Percentiles rank a stretch among this genome's conserved stretches.
Evolutionary conservation across 495 filamentous ascomycete species (phyloP).

Genomic region (Evernia prunastri): DNA sequence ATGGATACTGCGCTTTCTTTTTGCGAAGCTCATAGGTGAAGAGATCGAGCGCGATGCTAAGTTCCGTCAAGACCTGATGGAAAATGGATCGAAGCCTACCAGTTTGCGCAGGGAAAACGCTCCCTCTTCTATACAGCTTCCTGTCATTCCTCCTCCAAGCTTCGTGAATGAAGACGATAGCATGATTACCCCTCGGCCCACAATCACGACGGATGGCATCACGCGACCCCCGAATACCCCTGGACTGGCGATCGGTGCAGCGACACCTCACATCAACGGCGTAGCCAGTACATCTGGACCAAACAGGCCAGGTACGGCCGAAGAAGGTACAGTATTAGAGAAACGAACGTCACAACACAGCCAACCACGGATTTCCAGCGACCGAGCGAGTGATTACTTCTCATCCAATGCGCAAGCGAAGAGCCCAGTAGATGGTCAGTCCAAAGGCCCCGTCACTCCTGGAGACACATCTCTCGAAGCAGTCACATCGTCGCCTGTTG

Average conservation of each 20-base stretch:
- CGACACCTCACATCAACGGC: slow-evolving; percentile 53
- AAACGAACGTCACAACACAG: slow-evolving; percentile 40
- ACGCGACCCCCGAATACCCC: slow-evolving; percentile 57
- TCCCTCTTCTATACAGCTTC: slow-evolving; percentile 63
- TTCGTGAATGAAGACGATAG: slow-evolving; percentile 46
- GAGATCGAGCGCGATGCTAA: slow-evolving; percentile 74
- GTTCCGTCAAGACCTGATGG: slow-evolving; percentile 60
- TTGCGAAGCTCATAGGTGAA: slow-evolving; percentile 81
- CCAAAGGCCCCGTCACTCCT: slow-evolving; percentile 40
- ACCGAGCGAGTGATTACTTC: slow-evolving; percentile 61
- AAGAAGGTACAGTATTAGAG: slow-evolving; percentile 43
- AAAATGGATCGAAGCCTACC: slow-evolving; percentile 50
- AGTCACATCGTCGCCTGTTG: slow-evolving; percentile 51
- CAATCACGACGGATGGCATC: slow-evolving; percentile 42
- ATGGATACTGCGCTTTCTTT: slow-evolving; percentile 92
- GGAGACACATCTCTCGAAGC: slow-evolving; percentile 39
- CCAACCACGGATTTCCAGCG: slow-evolving; percentile 39
- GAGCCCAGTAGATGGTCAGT: slow-evolving; percentile 28
- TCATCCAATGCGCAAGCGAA: slow-evolving; percentile 37
- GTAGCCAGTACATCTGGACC: slow-evolving; percentile 27
- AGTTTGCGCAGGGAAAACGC: slow-evolving; percentile 48
- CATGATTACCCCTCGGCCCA: slow-evolving; percentile 56
- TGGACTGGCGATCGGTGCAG: slow-evolving; percentile 69
- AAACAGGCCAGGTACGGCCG: slow-evolving; percentile 43
- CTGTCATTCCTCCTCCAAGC: slow-evolving; percentile 40